Evolutionary conservation across 169 alveolate species (phyloP).

Genomic region (Plasmodium vinckei): DNA sequence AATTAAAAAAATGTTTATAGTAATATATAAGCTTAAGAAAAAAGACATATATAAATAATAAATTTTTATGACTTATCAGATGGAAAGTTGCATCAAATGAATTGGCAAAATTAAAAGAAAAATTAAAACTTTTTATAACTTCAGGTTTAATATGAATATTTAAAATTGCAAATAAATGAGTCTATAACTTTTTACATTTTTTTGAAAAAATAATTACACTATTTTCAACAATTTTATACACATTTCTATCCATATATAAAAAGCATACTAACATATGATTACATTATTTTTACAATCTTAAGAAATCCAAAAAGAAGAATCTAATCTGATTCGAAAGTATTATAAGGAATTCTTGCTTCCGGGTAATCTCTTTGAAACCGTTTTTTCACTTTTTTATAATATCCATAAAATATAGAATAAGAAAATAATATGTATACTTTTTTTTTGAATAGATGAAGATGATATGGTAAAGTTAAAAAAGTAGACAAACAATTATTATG

Average conservation of each 20-base stretch:
- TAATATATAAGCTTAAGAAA: not conserved
- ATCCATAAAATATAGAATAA: slow-evolving; percentile 2
- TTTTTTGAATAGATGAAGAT: slow-evolving; percentile 50
- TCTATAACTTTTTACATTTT: not conserved
- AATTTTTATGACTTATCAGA: slow-evolving; percentile 12
- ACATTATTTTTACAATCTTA: slow-evolving; percentile 5
- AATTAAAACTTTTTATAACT: slow-evolving; percentile 59
- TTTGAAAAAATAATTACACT: no score
- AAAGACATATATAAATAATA: not conserved
- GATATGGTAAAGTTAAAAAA: slow-evolving; percentile 6
- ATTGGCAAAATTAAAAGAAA: slow-evolving; percentile 68
- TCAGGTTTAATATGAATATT: slow-evolving; percentile 32
- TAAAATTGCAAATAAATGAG: not conserved
- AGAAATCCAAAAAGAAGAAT: slow-evolving; percentile 74
- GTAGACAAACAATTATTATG: not conserved
- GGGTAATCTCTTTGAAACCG: slow-evolving; percentile 8
- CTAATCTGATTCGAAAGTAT: slow-evolving; percentile 63
- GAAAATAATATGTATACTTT: slow-evolving; percentile 4
- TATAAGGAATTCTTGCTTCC: slow-evolving; percentile 48
- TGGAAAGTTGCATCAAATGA: slow-evolving; percentile 74
- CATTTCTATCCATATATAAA: not conserved
- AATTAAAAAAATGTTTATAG: not conserved
- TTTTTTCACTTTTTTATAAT: not conserved
- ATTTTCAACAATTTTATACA: no score
- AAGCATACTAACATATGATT: not conserved